A percentile compares a stretch with the other conserved stretches of the same genome.
These are phyloP conservation scores for Datura wrightii DNA, from an alignment of 257 asterid genomes.

Conservation along the genomic window DNA sequence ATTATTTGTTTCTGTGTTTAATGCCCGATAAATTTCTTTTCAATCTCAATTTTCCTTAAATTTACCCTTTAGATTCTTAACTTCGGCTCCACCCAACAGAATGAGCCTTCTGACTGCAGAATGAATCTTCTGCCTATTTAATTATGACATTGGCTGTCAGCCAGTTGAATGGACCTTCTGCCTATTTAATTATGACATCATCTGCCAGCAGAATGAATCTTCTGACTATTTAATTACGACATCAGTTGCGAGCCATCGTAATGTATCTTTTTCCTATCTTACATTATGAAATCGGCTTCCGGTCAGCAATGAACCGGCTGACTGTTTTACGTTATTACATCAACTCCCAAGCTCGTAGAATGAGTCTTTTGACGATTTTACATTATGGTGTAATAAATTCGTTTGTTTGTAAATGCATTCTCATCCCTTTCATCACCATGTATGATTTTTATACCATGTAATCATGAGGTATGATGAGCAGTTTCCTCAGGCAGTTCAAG, in stretches of 20 bases:
- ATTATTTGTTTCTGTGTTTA: neutral
- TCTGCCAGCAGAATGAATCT: neutral
- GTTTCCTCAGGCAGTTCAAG: slow-evolving; percentile 61
- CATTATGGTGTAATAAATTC: neutral
- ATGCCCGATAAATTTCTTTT: neutral
- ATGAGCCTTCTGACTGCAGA: neutral
- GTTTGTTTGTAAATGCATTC: neutral
- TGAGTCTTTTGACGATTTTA: neutral
- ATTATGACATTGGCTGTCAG: neutral
- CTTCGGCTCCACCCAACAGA: neutral
- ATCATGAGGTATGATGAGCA: slow-evolving; percentile 7
- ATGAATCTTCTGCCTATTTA: neutral
- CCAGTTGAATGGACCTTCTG: neutral
- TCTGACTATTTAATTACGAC: neutral
- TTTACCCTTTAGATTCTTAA: neutral
- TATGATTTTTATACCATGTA: neutral
- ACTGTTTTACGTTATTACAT: neutral
- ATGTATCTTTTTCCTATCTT: neutral
- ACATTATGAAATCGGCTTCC: neutral
- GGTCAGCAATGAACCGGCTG: neutral
- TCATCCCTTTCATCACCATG: neutral
- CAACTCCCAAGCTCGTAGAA: neutral
- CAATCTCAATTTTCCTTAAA: neutral
- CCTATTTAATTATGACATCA: neutral
- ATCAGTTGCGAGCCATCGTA: neutral